phyloP scores from a whole-genome alignment of 1,139 yeast species.

The Geotrichum europaeum region DNA sequence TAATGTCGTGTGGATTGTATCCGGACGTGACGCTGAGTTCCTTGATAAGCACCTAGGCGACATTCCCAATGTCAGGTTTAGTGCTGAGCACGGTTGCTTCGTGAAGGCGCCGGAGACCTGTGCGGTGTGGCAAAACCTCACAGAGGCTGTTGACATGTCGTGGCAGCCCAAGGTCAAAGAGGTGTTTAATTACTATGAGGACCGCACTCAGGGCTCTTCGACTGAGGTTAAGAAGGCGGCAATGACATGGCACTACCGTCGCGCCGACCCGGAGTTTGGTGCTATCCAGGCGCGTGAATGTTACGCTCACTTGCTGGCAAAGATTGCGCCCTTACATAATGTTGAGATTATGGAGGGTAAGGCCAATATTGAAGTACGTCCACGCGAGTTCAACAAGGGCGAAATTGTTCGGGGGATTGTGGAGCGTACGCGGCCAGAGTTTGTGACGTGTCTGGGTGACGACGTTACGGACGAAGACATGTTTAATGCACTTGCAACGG shows the following conservation, averaged over 20 bases:
- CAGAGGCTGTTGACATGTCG: conserved; percentile 79
- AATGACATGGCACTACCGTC: conserved; percentile 92
- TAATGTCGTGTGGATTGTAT: conserved; percentile 87
- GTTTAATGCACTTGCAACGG: conserved; percentile 70
- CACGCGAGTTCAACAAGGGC: conserved; percentile 88
- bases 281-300: conserved; percentile 73
- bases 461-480: conserved; percentile 96
- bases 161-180: conserved; percentile 85
- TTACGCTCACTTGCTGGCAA: conserved; percentile 52
- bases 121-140: conserved; percentile 70
- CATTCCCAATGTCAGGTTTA: conserved; percentile 61
- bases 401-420: conserved; percentile 83
- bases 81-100: conserved; percentile 97
- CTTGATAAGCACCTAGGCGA: conserved; percentile 80
- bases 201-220: conserved; percentile 81
- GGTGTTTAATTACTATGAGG: conserved; percentile 67
- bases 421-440: conserved; percentile 60
- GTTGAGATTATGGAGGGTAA: conserved; percentile 95
- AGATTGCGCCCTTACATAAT: conserved; percentile 61
- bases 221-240: conserved; percentile 89
- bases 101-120: conserved; percentile 58
- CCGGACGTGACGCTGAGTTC: conserved; percentile 89
- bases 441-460: conserved; percentile 85
- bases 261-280: conserved; percentile 90
- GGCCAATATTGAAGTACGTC: conserved; percentile 93